Base-by-base conservation (phyloP, 805 yeast species). In the Hanseniaspora thailandica region DNA sequence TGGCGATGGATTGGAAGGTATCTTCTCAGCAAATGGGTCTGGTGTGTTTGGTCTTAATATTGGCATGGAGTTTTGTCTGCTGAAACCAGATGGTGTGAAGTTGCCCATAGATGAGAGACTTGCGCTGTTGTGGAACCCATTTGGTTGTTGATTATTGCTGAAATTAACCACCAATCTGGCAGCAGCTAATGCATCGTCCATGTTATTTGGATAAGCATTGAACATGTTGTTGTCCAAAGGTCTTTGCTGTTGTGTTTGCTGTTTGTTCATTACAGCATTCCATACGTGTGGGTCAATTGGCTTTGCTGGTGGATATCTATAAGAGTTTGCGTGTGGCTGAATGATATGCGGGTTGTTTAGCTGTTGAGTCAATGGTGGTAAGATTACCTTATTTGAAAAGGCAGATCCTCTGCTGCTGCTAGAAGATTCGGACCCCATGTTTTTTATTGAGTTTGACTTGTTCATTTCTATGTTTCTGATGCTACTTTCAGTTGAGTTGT, bases 131-230 rank as follows among this genome's bases (percentile, higher is more conserved):
- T 20, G 7, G 20, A n/a, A 26, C 7, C 15, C 45, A 10, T 41
- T 22, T 25, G 12, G 35, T 12, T 33, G 47, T 25, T 34, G 54
- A 5, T 22, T 50, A 19, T 50, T 50, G 20, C 47, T 34, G 19
- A 50, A 50, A 22, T 50, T 50, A 10, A 35, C 54, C 3, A 50
- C 47, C 13, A 50, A n/a, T 12, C 45, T 41, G 10, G 54, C 54
- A 2, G 47, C 54, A 13, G 38, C 47, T 12, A 50, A 7, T 1
- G 46, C 23, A 15, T 50, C 54, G n/a, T 50, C 47, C 22, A 25
- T 26, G 13, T 8, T 17, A 6, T 9, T n/a, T 4, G 15, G 12
- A 15, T n/a, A 25, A 13, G 7, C 10, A 4, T 8, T 23, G 9
- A 38, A 19, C 5, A 4, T 17, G 22, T 23, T 22, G 17, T 22